These are phyloP conservation scores for Chytriomyces hyalinus DNA, from an alignment of 192 early-diverging fungal species.

Conservation along the genomic window DNA sequence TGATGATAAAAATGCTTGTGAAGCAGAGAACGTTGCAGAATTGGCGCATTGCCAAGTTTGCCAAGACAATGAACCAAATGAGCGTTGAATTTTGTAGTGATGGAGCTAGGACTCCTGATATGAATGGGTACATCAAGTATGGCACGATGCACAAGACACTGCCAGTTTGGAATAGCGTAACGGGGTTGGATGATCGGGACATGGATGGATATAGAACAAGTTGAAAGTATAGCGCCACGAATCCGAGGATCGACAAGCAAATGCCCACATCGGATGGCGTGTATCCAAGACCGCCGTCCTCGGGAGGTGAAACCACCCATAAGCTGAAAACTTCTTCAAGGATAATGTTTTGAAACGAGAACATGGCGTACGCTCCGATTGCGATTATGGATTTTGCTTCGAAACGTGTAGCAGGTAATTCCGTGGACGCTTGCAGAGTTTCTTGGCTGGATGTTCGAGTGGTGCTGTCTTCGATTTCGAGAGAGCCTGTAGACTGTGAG, in stretches of 20 bases:
- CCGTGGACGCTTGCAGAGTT: not conserved
- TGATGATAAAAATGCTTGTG: constrained; percentile 38
- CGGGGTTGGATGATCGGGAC: not conserved
- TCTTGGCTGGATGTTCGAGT: not conserved
- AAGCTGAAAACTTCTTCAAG: constrained; percentile 54
- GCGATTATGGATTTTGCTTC: constrained; percentile 16
- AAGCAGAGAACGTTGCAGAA: constrained; percentile 38
- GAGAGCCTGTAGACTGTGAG: not conserved
- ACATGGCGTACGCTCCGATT: constrained; percentile 43
- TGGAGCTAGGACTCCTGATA: constrained; percentile 9
- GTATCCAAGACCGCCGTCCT: constrained; percentile 38
- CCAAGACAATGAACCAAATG: constrained; percentile 20
- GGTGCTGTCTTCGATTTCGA: constrained; percentile 18
- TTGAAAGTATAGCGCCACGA: constrained; percentile 16
- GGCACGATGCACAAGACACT: constrained; percentile 14
- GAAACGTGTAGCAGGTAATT: not conserved
- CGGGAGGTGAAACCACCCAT: constrained; percentile 49
- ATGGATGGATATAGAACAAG: constrained; percentile 19
- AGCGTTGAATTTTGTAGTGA: not conserved
- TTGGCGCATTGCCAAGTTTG: constrained; percentile 29
- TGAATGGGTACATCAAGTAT: constrained; percentile 24
- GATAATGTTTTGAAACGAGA: constrained; percentile 48
- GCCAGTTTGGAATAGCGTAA: constrained; percentile 15
- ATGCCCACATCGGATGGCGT: constrained; percentile 14
- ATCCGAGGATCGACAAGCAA: constrained; percentile 6